Evolutionary conservation across 2,329 filamentous ascomycete genomes (phyloP).

Genomic region (Orbilia blumenaviensis): DNA sequence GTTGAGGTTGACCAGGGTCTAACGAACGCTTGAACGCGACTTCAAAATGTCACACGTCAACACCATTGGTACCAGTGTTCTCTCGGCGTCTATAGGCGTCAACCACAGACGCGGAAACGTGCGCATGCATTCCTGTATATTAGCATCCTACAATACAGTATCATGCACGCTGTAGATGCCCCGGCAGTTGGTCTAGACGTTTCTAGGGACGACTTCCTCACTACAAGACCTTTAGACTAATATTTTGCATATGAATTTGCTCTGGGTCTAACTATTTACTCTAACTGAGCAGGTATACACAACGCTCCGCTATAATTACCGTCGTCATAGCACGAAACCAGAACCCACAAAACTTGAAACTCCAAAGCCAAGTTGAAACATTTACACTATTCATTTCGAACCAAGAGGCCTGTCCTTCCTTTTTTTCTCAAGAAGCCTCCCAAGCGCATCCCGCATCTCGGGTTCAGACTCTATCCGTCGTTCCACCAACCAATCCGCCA

Average conservation of each 20-base stretch:
- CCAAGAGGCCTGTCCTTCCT: slow-evolving; percentile 68
- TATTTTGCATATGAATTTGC: too few species aligned
- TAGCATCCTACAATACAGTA: too few species aligned
- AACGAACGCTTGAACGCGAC: slow-evolving; percentile 37
- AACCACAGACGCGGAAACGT: too few species aligned
- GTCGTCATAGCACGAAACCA: not conserved
- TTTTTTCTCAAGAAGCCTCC: slow-evolving; percentile 71
- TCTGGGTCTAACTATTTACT: too few species aligned
- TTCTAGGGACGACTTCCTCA: too few species aligned
- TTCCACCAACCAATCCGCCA: slow-evolving; percentile 87
- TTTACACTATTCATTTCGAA: slow-evolving; percentile 60
- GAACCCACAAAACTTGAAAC: not conserved
- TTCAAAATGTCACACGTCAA: slow-evolving; percentile 27
- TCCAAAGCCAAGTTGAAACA: not conserved
- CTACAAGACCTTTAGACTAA: too few species aligned
- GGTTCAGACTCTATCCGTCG: slow-evolving; percentile 82
- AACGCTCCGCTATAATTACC: not conserved
- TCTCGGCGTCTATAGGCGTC: not conserved
- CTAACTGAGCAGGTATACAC: too few species aligned
- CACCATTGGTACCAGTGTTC: not conserved
- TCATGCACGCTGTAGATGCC: too few species aligned
- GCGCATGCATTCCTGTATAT: too few species aligned
- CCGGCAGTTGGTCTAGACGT: too few species aligned
- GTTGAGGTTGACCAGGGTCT: slow-evolving; percentile 39
- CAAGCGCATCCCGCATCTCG: slow-evolving; percentile 82